Conservation (phyloP, 257 asterid genomes). For the Jacaranda copaia region DNA sequence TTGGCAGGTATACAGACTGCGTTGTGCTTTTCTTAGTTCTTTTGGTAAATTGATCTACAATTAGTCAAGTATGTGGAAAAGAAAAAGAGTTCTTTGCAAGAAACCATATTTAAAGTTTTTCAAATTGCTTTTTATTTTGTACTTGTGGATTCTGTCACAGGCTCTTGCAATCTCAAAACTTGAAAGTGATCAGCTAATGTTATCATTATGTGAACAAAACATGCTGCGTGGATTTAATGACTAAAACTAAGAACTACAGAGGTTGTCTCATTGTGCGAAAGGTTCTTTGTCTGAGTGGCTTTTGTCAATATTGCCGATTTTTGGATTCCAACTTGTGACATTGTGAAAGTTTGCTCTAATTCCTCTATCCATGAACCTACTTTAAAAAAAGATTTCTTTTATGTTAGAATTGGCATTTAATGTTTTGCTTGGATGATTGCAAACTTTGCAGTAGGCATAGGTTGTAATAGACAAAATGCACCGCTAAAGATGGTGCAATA, state of each 20-base stretch:
- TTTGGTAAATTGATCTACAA: not conserved
- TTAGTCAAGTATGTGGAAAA: not conserved
- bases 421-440: not conserved
- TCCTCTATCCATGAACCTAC: not conserved
- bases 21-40: not conserved
- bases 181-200: not conserved
- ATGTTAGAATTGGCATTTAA: too few relatives aligned
- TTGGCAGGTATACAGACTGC: slow-evolving; percentile 72
- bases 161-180: not conserved
- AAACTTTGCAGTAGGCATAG: not conserved
- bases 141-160: not conserved
- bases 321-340: not conserved
- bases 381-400: not conserved
- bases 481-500: too few relatives aligned
- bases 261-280: too few relatives aligned
- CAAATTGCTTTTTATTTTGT: not conserved
- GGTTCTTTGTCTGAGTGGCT: not conserved
- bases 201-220: not conserved
- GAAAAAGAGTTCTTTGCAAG: not conserved
- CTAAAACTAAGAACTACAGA: not conserved
- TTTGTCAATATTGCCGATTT: not conserved
- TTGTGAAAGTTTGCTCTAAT: not conserved
- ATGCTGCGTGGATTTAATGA: not conserved
- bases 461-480: not conserved
- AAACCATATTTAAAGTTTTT: slow-evolving; percentile 7